Percentiles rank a stretch among this genome's conserved stretches.
Evolutionary conservation across 176 grass and related monocot genomes (phyloP).

Genomic region (Eragrostis nindensis): DNA sequence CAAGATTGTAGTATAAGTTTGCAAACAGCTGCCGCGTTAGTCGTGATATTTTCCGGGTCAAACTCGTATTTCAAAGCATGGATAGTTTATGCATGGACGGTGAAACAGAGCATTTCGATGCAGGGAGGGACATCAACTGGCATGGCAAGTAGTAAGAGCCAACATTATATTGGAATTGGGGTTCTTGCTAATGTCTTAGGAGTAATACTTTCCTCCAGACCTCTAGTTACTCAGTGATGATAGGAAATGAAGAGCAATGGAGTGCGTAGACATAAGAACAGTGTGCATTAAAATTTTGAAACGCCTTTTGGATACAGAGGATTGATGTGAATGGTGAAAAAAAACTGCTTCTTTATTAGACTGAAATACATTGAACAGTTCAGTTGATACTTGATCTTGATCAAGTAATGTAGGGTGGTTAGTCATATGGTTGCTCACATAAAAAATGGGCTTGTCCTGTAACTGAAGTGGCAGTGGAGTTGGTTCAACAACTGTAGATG

Average conservation of each 20-base stretch:
- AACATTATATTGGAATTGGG: not conserved
- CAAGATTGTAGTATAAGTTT: not conserved
- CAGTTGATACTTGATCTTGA: not conserved
- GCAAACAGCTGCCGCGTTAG: not conserved
- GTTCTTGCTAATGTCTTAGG: constrained; percentile 4
- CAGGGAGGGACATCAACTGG: not conserved
- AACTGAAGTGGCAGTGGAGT: not conserved
- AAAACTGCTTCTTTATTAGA: not conserved
- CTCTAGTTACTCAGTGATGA: not conserved
- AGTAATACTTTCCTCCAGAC: not conserved
- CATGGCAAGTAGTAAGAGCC: not conserved
- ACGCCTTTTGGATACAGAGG: not conserved
- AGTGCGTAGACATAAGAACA: not conserved
- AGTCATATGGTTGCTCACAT: not conserved
- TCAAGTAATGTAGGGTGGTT: not conserved
- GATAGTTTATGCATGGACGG: constrained; percentile 31
- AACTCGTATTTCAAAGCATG: constrained; percentile 30
- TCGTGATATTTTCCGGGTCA: constrained; percentile 24
- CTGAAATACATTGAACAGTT: not conserved
- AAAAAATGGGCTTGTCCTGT: not conserved
- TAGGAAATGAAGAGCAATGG: not conserved
- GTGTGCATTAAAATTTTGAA: not conserved
- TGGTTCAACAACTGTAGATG: constrained; percentile 21
- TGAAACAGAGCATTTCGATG: constrained; percentile 29
- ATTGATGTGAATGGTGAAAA: not conserved